Evolutionary conservation across 371 early-diverging fungal genomes (phyloP).

Genomic region (Cokeromyces recurvatus): DNA sequence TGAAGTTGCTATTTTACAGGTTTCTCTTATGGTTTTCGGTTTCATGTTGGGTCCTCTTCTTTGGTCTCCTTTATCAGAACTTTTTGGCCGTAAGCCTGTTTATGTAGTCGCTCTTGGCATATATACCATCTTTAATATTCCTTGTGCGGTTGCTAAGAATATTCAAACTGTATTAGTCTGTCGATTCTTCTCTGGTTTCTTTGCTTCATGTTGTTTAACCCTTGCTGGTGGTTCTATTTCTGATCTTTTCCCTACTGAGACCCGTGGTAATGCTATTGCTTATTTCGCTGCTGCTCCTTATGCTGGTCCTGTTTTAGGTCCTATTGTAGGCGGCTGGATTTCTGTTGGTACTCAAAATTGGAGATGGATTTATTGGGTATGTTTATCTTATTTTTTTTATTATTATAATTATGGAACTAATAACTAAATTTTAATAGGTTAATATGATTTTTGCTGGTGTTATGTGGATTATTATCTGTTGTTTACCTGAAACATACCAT

Average conservation of each 20-base stretch:
- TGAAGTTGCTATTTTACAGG: slow-evolving; percentile 35
- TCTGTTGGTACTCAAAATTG: slow-evolving; percentile 33
- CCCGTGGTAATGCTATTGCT: slow-evolving; percentile 40
- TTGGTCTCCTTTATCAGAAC: slow-evolving; percentile 41
- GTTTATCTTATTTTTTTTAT: not conserved
- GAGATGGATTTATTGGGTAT: slow-evolving; percentile 47
- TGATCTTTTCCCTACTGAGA: slow-evolving; percentile 33
- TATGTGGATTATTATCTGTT: slow-evolving; percentile 32
- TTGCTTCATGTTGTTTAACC: slow-evolving; percentile 32
- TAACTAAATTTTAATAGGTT: slow-evolving; percentile 12
- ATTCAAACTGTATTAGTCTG: slow-evolving; percentile 35
- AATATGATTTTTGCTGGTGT: slow-evolving; percentile 39
- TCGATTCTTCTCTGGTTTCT: slow-evolving; percentile 43
- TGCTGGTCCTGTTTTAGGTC: slow-evolving; percentile 43
- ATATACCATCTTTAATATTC: slow-evolving; percentile 36
- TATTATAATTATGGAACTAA: not conserved
- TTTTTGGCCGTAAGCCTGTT: slow-evolving; percentile 35
- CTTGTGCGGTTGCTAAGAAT: slow-evolving; percentile 37
- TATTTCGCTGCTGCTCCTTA: slow-evolving; percentile 47
- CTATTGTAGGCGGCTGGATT: slow-evolving; percentile 44
- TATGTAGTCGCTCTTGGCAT: slow-evolving; percentile 29
- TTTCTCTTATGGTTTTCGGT: slow-evolving; percentile 46
- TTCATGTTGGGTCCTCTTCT: slow-evolving; percentile 43
- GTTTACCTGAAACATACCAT: slow-evolving; percentile 41
- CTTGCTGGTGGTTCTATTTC: slow-evolving; percentile 41